phyloP scores from a whole-genome alignment of 176 grass and related monocot genomes.

The Oryza meridionalis region DNA sequence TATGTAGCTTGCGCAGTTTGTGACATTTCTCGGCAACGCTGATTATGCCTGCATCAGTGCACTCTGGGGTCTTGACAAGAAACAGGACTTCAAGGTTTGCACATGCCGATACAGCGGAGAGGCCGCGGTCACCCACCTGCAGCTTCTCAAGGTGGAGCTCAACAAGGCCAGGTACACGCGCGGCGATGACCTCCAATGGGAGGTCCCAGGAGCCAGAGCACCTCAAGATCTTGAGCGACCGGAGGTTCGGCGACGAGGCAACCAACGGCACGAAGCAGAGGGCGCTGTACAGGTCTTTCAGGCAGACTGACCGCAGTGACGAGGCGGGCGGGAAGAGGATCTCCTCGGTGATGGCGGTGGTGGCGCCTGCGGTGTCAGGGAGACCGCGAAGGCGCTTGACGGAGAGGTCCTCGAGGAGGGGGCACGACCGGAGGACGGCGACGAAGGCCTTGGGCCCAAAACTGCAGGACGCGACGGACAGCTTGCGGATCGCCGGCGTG shows the following conservation, averaged over 20 bases:
- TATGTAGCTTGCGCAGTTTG: constrained; percentile 82
- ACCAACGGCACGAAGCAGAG: constrained; percentile 82
- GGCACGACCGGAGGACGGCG: constrained; percentile 61
- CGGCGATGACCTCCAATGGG: constrained; percentile 58
- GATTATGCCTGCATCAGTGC: constrained; percentile 78
- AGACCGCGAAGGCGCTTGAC: constrained; percentile 88
- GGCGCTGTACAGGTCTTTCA: constrained; percentile 86
- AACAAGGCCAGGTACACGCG: constrained; percentile 46
- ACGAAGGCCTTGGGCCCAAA: constrained; percentile 85
- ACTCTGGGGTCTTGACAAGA: constrained; percentile 90
- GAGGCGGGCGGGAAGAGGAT: constrained; percentile 37
- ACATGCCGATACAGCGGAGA: constrained; percentile 62
- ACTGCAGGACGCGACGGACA: constrained; percentile 82
- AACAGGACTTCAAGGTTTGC: constrained; percentile 72
- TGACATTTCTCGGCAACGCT: constrained; percentile 71
- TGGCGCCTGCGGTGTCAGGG: constrained; percentile 57
- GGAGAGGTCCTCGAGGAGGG: constrained; percentile 78
- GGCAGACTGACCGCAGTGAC: constrained; percentile 74
- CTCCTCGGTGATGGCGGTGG: constrained; percentile 41
- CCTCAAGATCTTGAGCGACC: constrained; percentile 75
- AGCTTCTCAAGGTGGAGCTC: constrained; percentile 97
- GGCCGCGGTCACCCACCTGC: constrained; percentile 85
- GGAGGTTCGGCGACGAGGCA: constrained; percentile 77
- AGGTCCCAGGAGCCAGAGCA: constrained; percentile 93
- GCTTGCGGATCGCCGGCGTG: constrained; percentile 63